Base-by-base conservation (phyloP, 441 rosid genomes). In the Melianthus villosus region DNA sequence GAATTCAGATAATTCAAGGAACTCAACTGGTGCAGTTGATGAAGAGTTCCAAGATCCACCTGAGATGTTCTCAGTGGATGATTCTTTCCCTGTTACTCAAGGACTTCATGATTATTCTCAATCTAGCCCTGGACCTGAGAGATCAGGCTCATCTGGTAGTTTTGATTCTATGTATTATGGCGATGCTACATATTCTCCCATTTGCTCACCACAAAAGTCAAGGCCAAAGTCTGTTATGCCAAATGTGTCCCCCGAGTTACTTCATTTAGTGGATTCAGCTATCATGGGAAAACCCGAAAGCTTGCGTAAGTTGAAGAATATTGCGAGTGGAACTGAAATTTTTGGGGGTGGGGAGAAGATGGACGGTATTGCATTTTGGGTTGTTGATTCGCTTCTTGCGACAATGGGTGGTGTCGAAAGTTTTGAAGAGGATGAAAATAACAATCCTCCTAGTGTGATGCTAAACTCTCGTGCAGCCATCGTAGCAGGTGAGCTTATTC, bases 331-430 rank as follows among this genome's bases (percentile, higher is more conserved):
- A 25, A 58, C 45, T 56, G 93, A 91, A 63, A 79, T 46, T 57
- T 85, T 75, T 72, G 94, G 63, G 40, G 40, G 51, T 42, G 94
- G 76, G 37, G 94, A 73, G 43, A 93, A 85, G 53, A 41, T 75
- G 19, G 94, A 91, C 66, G 54, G 71, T 64, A 69, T 79, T 42
- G 81, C 96, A 22, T 82, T 63, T 62, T 63, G 72, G 69, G 86
- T 91, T 58, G 79, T 91, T 50, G 98, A 91, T 67, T 91, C 96
- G 36, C 94, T 91, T 48, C 66, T 91, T 66, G 96, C 93, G 46
- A 91, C 98, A 36, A 91, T 91, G 98, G 99, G 99, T 50, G 99
- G 96, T 42, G 93, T 91, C 53, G 99, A 91, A 74, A 79, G 99
- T 64, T 85, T 85, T 56, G 99, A 79, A 55, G 89, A 86, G 64